phyloP scores from a whole-genome alignment of 2,329 filamentous ascomycete genomes.

The Colletotrichum tabaci region DNA sequence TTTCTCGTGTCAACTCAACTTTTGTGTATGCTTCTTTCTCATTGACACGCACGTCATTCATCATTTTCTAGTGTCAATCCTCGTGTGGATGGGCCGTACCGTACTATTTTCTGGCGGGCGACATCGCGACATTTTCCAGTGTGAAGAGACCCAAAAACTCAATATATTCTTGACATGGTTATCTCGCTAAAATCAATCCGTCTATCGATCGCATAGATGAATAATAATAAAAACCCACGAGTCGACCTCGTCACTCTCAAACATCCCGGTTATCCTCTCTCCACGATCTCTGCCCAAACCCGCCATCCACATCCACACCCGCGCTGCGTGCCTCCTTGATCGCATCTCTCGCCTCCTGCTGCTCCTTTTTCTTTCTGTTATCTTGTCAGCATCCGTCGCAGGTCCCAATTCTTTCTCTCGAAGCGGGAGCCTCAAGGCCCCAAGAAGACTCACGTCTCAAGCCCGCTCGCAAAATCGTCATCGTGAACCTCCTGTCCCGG shows the following conservation, averaged over 20 bases:
- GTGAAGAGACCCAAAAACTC: too few species aligned
- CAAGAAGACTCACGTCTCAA: constrained; percentile 42
- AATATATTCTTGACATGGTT: too few species aligned
- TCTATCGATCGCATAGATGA: too few species aligned
- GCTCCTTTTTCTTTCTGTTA: constrained; percentile 45
- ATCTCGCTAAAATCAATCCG: too few species aligned
- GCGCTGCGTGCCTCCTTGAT: constrained; percentile 42
- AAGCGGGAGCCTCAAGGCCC: too few species aligned
- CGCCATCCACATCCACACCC: constrained; percentile 44
- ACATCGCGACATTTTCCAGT: too few species aligned
- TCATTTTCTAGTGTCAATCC: not conserved
- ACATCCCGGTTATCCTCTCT: constrained; percentile 34
- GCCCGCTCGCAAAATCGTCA: constrained; percentile 43
- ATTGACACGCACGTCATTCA: not conserved
- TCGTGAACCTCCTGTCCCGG: constrained; percentile 42
- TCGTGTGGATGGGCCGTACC: not conserved
- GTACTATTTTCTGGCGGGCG: too few species aligned
- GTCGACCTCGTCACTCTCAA: not conserved
- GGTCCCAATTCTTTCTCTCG: too few species aligned
- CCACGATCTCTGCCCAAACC: constrained; percentile 19
- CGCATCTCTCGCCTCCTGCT: constrained; percentile 44
- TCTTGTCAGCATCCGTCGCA: constrained; percentile 8
- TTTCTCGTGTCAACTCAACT: not conserved
- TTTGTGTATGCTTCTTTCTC: too few species aligned
- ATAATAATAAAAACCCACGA: too few species aligned